Base-by-base conservation (phyloP, 2,329 filamentous ascomycete genomes). In the Ustilaginoidea virens region DNA sequence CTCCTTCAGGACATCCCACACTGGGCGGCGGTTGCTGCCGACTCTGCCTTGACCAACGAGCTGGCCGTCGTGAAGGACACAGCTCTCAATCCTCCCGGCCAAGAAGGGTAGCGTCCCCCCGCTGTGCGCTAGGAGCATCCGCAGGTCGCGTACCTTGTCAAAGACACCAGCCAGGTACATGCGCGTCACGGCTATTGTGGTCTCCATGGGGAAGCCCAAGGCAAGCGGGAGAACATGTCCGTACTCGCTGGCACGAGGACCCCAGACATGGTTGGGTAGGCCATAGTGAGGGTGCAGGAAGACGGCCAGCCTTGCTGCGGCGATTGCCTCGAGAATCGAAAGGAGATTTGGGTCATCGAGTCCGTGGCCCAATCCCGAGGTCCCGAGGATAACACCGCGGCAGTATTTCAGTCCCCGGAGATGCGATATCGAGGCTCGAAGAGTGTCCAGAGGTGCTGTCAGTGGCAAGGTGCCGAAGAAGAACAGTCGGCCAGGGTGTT, bases 211-310 rank as follows among this genome's bases (percentile, higher is more conserved):
- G 47, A 93, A 93, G 0, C 86, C 86, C 4, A 94, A 58, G 0
- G 83, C 81, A 1, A 94, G 60, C 0, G 85, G 80, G 3, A 94
- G 62, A 1, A 93, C 83, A 48, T 93, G 86, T 0, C 86, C 86
- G 46, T 92, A 93, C 35, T 77, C 74, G 14, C 57, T 60, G 0
- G 69, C 70, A 6, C 77, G 61, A 0, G 80, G 69, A 0, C 86
- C 86, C 55, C 80, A 93, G 4, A 92, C 81, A 7, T 73, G 68
- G 34, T 69, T 68, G 0, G 83, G 85, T 3, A 94, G 66, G 2
- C 86, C 86, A 48, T 94, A 93, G 53, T 94, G 86, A 17, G 86
- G 86, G 52, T 94, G 86, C 29, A 94, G 52, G 56, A 94, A 94
- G 27, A 92, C 61, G 15, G 80, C 60, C 19, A 82, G 60, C 6